Evolutionary conservation across 495 filamentous ascomycete genomes (phyloP).

Genomic region (Neohortaea acidophila): DNA sequence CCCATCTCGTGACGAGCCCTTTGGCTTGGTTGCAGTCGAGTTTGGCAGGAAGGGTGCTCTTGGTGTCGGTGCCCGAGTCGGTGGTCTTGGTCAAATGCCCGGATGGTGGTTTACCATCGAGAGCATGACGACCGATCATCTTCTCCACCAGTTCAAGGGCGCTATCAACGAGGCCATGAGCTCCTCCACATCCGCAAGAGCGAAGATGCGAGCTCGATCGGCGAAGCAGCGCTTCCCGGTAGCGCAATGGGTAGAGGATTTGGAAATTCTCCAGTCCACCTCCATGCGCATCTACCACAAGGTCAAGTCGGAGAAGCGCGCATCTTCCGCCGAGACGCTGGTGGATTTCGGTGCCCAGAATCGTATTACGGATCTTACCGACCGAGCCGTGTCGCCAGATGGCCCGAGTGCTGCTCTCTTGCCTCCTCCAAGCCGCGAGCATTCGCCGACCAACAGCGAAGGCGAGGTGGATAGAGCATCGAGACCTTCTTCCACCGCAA

Average conservation of each 20-base stretch:
- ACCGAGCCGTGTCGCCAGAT: too few relatives aligned
- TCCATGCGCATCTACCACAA: conserved; percentile 22
- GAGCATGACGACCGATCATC: conserved; percentile 51
- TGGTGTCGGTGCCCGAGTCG: conserved; percentile 52
- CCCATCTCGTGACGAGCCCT: conserved; percentile 65
- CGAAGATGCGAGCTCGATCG: conserved; percentile 60
- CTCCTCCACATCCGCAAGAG: conserved; percentile 41
- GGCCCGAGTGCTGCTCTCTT: too few relatives aligned
- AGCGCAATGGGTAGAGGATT: conserved; percentile 28
- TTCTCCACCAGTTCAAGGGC: conserved; percentile 55
- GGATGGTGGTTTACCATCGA: conserved; percentile 61
- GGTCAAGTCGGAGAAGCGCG: too few relatives aligned
- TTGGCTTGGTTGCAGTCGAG: conserved; percentile 68
- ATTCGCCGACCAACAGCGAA: too few relatives aligned
- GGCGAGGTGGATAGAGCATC: too few relatives aligned
- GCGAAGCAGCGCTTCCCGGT: conserved; percentile 63
- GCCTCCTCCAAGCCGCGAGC: too few relatives aligned
- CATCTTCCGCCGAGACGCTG: too few relatives aligned
- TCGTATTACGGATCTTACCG: too few relatives aligned
- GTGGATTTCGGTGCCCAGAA: too few relatives aligned
- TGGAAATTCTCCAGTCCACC: conserved; percentile 26
- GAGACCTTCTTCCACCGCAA: too few relatives aligned
- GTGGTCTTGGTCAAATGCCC: conserved; percentile 66
- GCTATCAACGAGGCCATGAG: conserved; percentile 52
- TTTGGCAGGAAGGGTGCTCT: conserved; percentile 66